These are phyloP conservation scores for Chlamydomonas sp. DNA, from an alignment of 139 green algal species.

Conservation along the genomic window DNA sequence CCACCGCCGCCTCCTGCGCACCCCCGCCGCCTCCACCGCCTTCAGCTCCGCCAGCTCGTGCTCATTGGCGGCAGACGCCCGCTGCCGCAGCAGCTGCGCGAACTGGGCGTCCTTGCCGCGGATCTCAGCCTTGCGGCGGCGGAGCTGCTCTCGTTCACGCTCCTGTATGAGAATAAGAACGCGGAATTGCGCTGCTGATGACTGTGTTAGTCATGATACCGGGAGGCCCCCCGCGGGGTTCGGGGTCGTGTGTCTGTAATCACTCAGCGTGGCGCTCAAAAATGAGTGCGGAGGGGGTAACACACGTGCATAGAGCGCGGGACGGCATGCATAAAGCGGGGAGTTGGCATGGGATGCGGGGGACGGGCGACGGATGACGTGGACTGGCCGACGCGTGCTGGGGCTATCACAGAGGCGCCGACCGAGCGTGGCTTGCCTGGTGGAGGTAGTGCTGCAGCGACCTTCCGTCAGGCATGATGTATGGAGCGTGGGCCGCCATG, in stretches of 20 bases:
- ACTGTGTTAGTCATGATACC: background rate
- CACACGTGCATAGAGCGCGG: too few species aligned
- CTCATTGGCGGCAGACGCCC: background rate
- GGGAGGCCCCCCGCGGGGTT: too few species aligned
- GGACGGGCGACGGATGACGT: too few species aligned
- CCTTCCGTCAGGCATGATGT: slow-evolving; percentile 41
- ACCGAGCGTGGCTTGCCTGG: background rate
- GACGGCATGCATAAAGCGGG: too few species aligned
- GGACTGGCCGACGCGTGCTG: background rate
- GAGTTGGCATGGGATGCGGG: too few species aligned
- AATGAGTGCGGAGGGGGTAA: too few species aligned
- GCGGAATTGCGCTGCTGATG: background rate
- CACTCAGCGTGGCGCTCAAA: too few species aligned
- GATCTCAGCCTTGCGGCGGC: background rate
- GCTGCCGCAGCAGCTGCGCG: background rate
- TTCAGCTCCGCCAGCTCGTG: slow-evolving; percentile 50
- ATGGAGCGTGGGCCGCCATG: slow-evolving; percentile 28
- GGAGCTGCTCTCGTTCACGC: slow-evolving; percentile 24
- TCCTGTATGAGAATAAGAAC: background rate
- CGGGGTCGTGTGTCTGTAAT: too few species aligned
- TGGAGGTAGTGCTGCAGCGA: slow-evolving; percentile 6
- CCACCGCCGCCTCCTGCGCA: slow-evolving; percentile 14
- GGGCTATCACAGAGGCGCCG: background rate
- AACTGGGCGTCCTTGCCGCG: slow-evolving; percentile 28
- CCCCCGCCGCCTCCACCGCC: slow-evolving; percentile 44